Evolutionary conservation across 2,329 filamentous ascomycete genomes (phyloP), one percentile per base, ranked within the genome.

Genomic region (Dothidotthia symphoricarpi): DNA sequence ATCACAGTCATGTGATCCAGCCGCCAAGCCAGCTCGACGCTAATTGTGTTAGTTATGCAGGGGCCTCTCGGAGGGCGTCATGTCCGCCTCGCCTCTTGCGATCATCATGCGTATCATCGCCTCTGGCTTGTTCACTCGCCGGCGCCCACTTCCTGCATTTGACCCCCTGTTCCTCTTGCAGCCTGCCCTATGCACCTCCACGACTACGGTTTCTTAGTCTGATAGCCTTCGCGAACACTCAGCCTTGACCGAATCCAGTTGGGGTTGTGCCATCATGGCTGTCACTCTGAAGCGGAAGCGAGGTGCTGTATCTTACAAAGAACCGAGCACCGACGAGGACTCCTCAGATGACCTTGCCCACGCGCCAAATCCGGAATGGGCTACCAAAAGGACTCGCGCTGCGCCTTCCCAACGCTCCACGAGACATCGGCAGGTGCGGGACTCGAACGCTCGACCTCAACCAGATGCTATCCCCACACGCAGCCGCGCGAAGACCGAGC

Each of bases 311-410:
- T 67, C 63, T 19, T 68, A 68, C 36, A 60, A 53, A 35, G 65
- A 68, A 39, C 57, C 57, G 24, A 66, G 59, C 37, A 64, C 55
- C 37, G 59, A 64, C 16, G 61, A 65, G 4, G 61, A 59, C 16
- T 13, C 55, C 1, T 51, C 54, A 6, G 50, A 49, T 4, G 45
- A 46, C 35, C 55, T 55, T 14, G 56, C 41, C 7, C 22, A 43
- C 2, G 19, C 5, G 19, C 19, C 19, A 22, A 22, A 9, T 22
- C 19, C 5, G 9, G 54, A 49, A 10, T 35, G 16, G 14, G 26
- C 17, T 3, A 16, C 43, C 6, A 36, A 31, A 12, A 45, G 36
- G n/a, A 53, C 53, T 43, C 56, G 45, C 25, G 16, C 39, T 16
- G 36, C 39, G 11, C 55, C 58, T 8, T 48, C 51, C 13, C 55